Base-by-base conservation (phyloP, 768 basidiomycete genomes). In the Suillus variegatus region DNA sequence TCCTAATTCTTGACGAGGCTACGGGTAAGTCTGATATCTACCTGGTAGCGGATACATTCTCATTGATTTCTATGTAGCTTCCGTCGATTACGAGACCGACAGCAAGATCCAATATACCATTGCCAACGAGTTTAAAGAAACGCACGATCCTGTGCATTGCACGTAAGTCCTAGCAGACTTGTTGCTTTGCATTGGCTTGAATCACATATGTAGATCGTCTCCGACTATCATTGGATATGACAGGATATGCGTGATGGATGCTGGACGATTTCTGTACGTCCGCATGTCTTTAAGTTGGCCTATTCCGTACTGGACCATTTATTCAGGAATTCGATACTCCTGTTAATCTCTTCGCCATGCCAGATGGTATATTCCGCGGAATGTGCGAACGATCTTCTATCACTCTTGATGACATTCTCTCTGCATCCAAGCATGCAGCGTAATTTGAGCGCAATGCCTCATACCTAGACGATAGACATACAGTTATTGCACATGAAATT, bases 101-200 rank as follows among this genome's bases (percentile, higher is more conserved):
- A 81, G 88, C 65, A 93, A 92, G 74, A 95, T 99, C 66, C 95
- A 97, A 73, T 85, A 91, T 67, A 97, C 95, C 6, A 97, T 98
- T 67, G 84, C 92, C 1, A 81, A 82, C 58, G 90, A 92, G 79
- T 98, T 97, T 80, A 79, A 83, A 52, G 89, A 94, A n/a, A 74
- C 88, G 89, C 68, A 97, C 95, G 0, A 85, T 96, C 63, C 77
- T 96, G 18, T 94, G 92, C 76, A 95, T 96, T 66, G 92, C 92
- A 66, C 93, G 90, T 92, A 70, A 76, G 91, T 82, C 14, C 49
- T 32, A 22, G 56, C 56, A 20, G 32, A 12, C 7, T 8, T 16
- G 18, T 43, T 43, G 57, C 18, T n/a, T 16, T 56, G 20, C 43
- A 16, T n/a, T 20, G 20, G 5, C 63, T 64, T 54, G 55, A 60